phyloP scores from a whole-genome alignment of 129 eudicot species.

The Pseudognaphalium luteoalbum region DNA sequence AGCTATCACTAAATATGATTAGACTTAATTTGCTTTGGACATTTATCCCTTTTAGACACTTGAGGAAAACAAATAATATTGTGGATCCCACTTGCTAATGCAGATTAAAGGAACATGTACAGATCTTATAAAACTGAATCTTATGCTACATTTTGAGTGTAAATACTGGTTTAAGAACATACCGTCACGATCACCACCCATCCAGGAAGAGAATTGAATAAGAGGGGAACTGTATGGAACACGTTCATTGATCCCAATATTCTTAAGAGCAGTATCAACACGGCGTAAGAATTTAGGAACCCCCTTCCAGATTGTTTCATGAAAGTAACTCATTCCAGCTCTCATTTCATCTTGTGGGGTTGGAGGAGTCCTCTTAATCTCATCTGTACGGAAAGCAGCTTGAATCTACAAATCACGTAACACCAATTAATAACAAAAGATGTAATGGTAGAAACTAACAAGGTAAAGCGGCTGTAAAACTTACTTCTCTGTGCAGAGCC shows the following conservation, averaged over 20 bases:
- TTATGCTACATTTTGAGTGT: neutral
- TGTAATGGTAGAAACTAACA: neutral
- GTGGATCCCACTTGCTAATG: constrained; percentile 14
- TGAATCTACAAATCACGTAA: constrained; percentile 62
- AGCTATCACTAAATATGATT: neutral
- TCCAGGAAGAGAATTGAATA: constrained; percentile 98
- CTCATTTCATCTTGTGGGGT: constrained; percentile 99
- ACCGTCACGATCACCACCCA: constrained; percentile 99
- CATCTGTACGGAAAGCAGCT: constrained; percentile 99
- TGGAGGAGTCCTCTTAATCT: constrained; percentile 87
- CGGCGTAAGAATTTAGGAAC: constrained; percentile 95
- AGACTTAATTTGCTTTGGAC: neutral
- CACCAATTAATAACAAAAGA: neutral
- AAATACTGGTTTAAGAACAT: constrained; percentile 15
- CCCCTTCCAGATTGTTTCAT: constrained; percentile 98
- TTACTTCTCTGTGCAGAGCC: constrained; percentile 91
- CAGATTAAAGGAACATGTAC: neutral
- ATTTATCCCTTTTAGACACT: neutral
- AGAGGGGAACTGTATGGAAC: constrained; percentile 99
- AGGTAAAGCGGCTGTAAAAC: constrained; percentile 14
- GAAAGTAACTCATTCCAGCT: constrained; percentile 99
- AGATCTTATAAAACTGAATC: neutral
- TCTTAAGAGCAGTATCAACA: constrained; percentile 95
- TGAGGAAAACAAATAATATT: neutral
- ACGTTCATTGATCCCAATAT: constrained; percentile 91